Base-by-base conservation (phyloP, 805 yeast genomes). In the Candida sanyiensis region DNA sequence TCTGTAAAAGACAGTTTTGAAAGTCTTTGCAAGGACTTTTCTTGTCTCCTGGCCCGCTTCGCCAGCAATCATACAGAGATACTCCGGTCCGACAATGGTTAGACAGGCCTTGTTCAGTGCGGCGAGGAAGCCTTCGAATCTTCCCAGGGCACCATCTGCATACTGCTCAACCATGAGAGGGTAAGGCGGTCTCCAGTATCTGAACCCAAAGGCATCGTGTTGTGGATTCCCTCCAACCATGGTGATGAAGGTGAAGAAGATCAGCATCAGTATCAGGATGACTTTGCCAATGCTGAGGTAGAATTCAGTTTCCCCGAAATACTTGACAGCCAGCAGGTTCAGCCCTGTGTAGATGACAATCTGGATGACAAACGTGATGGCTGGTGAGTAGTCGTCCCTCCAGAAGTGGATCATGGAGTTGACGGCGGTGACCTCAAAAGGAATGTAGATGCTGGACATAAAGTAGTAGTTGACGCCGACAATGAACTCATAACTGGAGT, bases 161-260 rank as follows among this genome's bases (percentile, higher is more conserved):
- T 69, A 56, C 11, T 56, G n/a, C n/a, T n/a, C n/a, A n/a, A n/a
- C n/a, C n/a, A n/a, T n/a, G n/a, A n/a, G n/a, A n/a, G n/a, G n/a
- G n/a, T n/a, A n/a, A n/a, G n/a, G n/a, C n/a, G n/a, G n/a, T n/a
- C n/a, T 57, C 73, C 79, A 78, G 52, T 73, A 69, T 32, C 79
- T 57, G 53, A 78, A 76, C 3, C 84, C 84, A 47, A 65, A 75
- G 5, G 65, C 71, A 47, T 82, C 84, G 43, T 73, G 76, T 28
- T 66, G 58, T 1, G 95, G 95, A 56, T 85, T 86, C 20, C 95
- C 96, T 22, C 95, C 95, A 26, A 82, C 75, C 94, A 85, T 86
- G 6, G 88, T 78, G 38, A 84, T 57, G 49, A 86, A 80, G 2
- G 93, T 83, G 59, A 82, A 86, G 20, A 81, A 51, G 43, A 86